phyloP scores from a whole-genome alignment of 306 rosid species.

The Cucurbita moschata region DNA sequence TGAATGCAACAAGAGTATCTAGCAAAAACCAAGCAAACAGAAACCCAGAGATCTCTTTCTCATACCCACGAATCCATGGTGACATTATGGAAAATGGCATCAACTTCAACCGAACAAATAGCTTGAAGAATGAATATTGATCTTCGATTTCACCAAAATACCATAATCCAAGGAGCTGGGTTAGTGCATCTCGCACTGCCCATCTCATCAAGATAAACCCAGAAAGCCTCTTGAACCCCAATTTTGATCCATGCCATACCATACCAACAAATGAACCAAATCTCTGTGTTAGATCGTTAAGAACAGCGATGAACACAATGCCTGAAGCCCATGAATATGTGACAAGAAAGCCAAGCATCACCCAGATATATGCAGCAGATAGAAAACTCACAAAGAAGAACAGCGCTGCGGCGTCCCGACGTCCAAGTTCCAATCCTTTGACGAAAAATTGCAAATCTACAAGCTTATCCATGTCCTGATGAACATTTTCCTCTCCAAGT shows the following conservation, averaged over 20 bases:
- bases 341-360: constrained; percentile 67
- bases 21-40: constrained; percentile 60
- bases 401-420: constrained; percentile 55
- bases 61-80: constrained; percentile 78
- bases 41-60: constrained; percentile 72
- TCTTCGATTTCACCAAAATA: constrained; percentile 91
- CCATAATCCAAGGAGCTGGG: constrained; percentile 93
- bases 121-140: constrained; percentile 90
- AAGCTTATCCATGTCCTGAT: constrained; percentile 22
- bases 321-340: constrained; percentile 84
- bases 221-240: constrained; percentile 84
- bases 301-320: constrained; percentile 56
- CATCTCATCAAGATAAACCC: constrained; percentile 87
- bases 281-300: constrained; percentile 57
- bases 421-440: constrained; percentile 65
- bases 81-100: constrained; percentile 93
- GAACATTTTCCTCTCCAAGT: constrained; percentile 22
- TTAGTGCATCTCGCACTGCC: constrained; percentile 96
- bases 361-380: constrained; percentile 72
- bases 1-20: constrained; percentile 59
- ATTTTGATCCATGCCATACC: constrained; percentile 73
- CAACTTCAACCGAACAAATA: constrained; percentile 78
- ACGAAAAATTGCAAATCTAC: constrained; percentile 52
- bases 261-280: constrained; percentile 44
- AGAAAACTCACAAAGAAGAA: constrained; percentile 55